These are phyloP conservation scores for Ochetophila trinervis DNA, from an alignment of 306 rosid species.

Conservation along the genomic window DNA sequence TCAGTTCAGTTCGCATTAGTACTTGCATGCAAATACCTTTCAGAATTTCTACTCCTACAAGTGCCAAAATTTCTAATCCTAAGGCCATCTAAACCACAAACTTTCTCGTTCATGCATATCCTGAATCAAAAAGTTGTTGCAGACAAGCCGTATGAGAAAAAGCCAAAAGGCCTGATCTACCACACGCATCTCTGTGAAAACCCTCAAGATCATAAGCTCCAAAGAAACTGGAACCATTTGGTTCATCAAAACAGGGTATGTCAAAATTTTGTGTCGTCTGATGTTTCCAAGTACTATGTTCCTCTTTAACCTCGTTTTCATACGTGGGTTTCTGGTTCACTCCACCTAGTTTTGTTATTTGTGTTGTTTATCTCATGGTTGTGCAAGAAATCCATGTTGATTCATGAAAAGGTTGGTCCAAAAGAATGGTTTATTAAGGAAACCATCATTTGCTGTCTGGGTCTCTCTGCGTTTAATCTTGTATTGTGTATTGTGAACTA, in stretches of 20 bases:
- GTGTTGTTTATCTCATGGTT: conserved; percentile 38
- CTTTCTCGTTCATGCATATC: too few species aligned
- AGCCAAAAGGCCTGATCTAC: neutral
- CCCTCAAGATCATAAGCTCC: neutral
- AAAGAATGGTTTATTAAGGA: conserved; percentile 19
- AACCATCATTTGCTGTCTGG: conserved; percentile 21
- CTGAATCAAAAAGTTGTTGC: too few species aligned
- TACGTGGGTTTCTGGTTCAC: conserved; percentile 42
- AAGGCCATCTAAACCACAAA: too few species aligned
- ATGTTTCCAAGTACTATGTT: conserved; percentile 28
- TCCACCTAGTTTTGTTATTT: conserved; percentile 40
- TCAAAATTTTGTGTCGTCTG: conserved; percentile 1
- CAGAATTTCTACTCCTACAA: too few species aligned
- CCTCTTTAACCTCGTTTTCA: conserved; percentile 40
- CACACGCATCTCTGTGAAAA: conserved; percentile 8
- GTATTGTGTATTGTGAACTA: conserved; percentile 40
- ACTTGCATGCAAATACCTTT: too few species aligned
- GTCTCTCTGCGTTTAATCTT: conserved; percentile 35
- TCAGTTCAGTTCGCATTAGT: too few species aligned
- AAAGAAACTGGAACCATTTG: neutral
- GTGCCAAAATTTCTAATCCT: too few species aligned
- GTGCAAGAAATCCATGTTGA: conserved; percentile 31
- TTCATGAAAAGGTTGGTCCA: conserved; percentile 19
- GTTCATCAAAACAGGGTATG: neutral
- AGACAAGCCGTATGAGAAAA: too few species aligned